Evolutionary conservation across 2,329 filamentous ascomycete genomes (phyloP).

Genomic region (Trichoderma harzianum): DNA sequence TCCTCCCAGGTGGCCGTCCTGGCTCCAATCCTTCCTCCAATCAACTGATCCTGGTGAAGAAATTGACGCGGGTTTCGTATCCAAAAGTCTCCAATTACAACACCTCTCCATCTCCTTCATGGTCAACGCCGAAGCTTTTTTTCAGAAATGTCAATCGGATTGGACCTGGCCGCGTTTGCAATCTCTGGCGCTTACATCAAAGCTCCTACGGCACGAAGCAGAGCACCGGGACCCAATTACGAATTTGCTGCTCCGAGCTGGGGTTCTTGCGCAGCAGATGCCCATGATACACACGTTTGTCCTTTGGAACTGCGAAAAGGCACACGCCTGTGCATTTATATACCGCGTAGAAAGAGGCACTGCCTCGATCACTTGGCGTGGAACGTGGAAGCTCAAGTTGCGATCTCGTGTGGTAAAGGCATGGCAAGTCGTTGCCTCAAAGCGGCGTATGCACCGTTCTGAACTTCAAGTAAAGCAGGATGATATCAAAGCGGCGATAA

Average conservation of each 20-base stretch:
- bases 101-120: slow-evolving; percentile 30
- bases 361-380: slow-evolving; percentile 32
- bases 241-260: slow-evolving; percentile 26
- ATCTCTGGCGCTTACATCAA: slow-evolving; percentile 34
- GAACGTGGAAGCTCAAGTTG: slow-evolving; percentile 31
- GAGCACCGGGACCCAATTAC: slow-evolving; percentile 21
- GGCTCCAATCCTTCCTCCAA: no score
- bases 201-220: slow-evolving; percentile 22
- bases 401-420: slow-evolving; percentile 25
- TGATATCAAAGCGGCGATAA: slow-evolving; percentile 16
- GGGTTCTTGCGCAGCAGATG: slow-evolving; percentile 28
- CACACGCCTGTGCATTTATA: slow-evolving; percentile 33
- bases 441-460: not conserved
- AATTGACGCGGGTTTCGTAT: not conserved
- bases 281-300: slow-evolving; percentile 31
- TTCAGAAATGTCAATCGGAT: slow-evolving; percentile 9
- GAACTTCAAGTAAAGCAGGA: slow-evolving; percentile 21
- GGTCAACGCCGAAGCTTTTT: slow-evolving; percentile 28
- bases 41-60: not conserved
- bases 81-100: slow-evolving; percentile 26
- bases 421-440: slow-evolving; percentile 18
- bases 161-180: slow-evolving; percentile 27
- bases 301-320: slow-evolving; percentile 33
- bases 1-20: not conserved
- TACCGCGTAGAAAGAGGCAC: slow-evolving; percentile 25